phyloP scores from a whole-genome alignment of 2,329 filamentous ascomycete genomes.

The Penicillium thymicola region DNA sequence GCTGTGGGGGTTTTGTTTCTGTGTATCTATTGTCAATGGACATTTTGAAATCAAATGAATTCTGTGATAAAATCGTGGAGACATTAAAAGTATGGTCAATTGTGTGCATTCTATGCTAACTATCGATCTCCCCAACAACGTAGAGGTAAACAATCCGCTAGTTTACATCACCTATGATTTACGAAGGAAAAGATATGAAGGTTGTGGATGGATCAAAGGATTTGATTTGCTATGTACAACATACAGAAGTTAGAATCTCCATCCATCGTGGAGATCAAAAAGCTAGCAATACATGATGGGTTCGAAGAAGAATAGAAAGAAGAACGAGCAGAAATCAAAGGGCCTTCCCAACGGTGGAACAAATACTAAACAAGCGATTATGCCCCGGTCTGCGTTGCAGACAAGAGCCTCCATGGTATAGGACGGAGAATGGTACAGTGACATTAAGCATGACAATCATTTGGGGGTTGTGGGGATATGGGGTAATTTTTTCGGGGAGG shows the following conservation, averaged over 20 bases:
- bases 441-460: conserved; percentile 11
- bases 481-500: background rate
- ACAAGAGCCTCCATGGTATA: conserved; percentile 6
- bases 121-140: background rate
- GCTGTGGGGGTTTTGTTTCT: background rate
- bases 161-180: background rate
- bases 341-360: background rate
- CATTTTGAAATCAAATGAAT: background rate
- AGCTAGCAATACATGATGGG: conserved; percentile 26
- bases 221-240: conserved; percentile 24
- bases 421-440: conserved; percentile 9
- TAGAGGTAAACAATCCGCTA: background rate
- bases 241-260: conserved; percentile 14
- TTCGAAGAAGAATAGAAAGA: conserved; percentile 5
- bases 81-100: background rate
- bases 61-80: background rate
- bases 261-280: conserved; percentile 11
- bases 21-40: conserved; percentile 1
- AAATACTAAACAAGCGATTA: conserved; percentile 5
- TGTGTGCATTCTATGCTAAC: background rate
- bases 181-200: background rate
- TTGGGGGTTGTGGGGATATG: background rate
- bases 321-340: conserved; percentile 1
- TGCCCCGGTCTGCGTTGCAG: conserved; percentile 4
- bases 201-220: background rate